Evolutionary conservation across 495 filamentous ascomycete genomes (phyloP), one percentile per base, ranked within the genome.

Genomic region (Neurospora sp.): DNA sequence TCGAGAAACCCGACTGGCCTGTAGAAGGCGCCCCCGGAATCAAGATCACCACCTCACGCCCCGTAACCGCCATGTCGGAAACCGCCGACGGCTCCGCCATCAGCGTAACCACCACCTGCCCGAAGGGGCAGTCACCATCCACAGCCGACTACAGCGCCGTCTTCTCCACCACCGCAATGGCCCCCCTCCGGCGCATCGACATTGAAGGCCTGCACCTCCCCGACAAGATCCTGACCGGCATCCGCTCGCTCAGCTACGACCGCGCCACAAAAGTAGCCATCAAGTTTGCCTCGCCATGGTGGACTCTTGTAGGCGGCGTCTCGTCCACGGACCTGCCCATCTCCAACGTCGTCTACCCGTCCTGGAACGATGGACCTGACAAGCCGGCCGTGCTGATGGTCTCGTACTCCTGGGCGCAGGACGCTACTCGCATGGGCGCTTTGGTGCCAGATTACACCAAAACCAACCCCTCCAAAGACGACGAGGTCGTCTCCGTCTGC

Each of bases 311-410:
- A 68, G 84, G 83, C 9, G 85, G 84, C 12, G 59, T 78, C 10
- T 77, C 77, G 3, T 73, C 44, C 31, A 82, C 82, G 8, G 84
- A 86, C 74, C 74, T 81, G n/a, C 73, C 76, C 14, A 78, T 83
- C 35, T 76, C 84, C 4, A 79, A 74, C 20, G 78, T 78, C 72
- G 84, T 86, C 9, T 87, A 86, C 78, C 85, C 84, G 9, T 82
- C 81, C 9, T 85, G 82, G 74, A 80, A 80, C 68, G 68, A 82
- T 71, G 27, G 78, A 12, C 76, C 77, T 44, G 37, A 71, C 9
- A 70, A 78, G 27, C 74, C 80, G 5, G 81, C 76, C 20, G 82
- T 84, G 9, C 78, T 87, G 9, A 78, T 87, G 16, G 77, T 75
- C 48, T 81, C 80, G 0, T 86, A 85, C 71, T 81, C 82, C n/a